Evolutionary conservation across 208 protist genomes (phyloP).

Genomic region (Sergeia podlipaevii): DNA sequence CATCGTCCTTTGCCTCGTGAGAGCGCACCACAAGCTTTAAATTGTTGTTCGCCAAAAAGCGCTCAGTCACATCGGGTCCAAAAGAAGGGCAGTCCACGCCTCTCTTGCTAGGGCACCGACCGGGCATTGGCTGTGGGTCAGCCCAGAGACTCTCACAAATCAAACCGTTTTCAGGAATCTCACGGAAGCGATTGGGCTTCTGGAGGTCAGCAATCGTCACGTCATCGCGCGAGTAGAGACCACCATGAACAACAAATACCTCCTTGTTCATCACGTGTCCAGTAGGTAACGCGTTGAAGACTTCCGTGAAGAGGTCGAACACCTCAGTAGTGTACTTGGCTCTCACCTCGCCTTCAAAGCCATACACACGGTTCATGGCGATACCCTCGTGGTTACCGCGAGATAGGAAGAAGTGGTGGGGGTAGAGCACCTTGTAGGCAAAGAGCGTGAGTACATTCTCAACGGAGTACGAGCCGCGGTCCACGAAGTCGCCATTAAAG

Average conservation of each 20-base stretch:
- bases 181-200: constrained; percentile 92
- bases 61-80: constrained; percentile 96
- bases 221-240: constrained; percentile 94
- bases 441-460: constrained; percentile 96
- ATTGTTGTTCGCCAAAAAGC: constrained; percentile 94
- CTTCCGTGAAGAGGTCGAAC: constrained; percentile 94
- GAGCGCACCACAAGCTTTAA: constrained; percentile 95
- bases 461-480: constrained; percentile 96
- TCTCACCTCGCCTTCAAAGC: constrained; percentile 97
- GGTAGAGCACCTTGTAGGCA: constrained; percentile 96
- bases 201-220: constrained; percentile 96
- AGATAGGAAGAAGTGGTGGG: constrained; percentile 93
- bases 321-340: constrained; percentile 93
- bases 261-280: constrained; percentile 91
- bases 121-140: constrained; percentile 93
- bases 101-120: constrained; percentile 92
- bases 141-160: constrained; percentile 97
- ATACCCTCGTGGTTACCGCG: constrained; percentile 97
- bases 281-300: constrained; percentile 95
- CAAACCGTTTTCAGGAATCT: constrained; percentile 94
- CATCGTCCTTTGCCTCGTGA: constrained; percentile 97
- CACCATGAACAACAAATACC: constrained; percentile 96
- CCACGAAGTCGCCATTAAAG: constrained; percentile 97
- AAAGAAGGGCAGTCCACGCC: constrained; percentile 95
- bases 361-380: constrained; percentile 97